Conservation (phyloP, 805 yeast genomes). For the Pichia cephalocereana region DNA sequence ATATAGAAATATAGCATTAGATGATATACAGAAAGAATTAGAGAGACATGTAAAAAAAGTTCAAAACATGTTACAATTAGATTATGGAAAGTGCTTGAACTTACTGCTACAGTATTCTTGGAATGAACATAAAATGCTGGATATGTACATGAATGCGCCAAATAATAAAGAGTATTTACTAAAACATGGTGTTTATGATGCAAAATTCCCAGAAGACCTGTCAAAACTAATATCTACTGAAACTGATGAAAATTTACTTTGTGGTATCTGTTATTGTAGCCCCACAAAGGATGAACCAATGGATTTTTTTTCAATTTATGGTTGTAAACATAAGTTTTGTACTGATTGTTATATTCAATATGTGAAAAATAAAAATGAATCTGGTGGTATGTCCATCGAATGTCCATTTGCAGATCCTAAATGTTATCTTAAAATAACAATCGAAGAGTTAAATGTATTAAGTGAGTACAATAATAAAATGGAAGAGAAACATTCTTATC, state of each 20-base stretch:
- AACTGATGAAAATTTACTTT: slow-evolving; percentile 30
- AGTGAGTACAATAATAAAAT: slow-evolving; percentile 15
- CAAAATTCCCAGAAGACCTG: slow-evolving; percentile 24
- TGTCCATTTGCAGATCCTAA: slow-evolving; percentile 52
- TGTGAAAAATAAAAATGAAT: slow-evolving; percentile 33
- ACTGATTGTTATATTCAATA: slow-evolving; percentile 57
- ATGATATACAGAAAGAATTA: slow-evolving; percentile 23
- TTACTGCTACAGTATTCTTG: slow-evolving; percentile 43
- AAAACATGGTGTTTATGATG: slow-evolving; percentile 23
- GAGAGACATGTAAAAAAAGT: slow-evolving; percentile 26
- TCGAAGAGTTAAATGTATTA: slow-evolving; percentile 29
- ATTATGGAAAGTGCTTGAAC: slow-evolving; percentile 31
- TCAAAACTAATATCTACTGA: slow-evolving; percentile 4
- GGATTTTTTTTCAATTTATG: slow-evolving; percentile 35
- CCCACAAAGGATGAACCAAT: slow-evolving; percentile 24
- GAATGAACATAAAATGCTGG: slow-evolving; percentile 52
- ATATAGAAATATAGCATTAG: slow-evolving; percentile 21
- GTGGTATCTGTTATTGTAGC: slow-evolving; percentile 69
- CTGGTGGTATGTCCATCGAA: slow-evolving; percentile 38
- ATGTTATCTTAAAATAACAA: slow-evolving; percentile 37
- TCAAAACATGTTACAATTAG: slow-evolving; percentile 28
- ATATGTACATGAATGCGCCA: slow-evolving; percentile 34
- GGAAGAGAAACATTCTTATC: background rate
- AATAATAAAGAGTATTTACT: slow-evolving; percentile 24
- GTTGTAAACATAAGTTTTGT: slow-evolving; percentile 71